Base-by-base conservation (phyloP, 2,329 filamentous ascomycete species). In the Trichoderma pleuroti region DNA sequence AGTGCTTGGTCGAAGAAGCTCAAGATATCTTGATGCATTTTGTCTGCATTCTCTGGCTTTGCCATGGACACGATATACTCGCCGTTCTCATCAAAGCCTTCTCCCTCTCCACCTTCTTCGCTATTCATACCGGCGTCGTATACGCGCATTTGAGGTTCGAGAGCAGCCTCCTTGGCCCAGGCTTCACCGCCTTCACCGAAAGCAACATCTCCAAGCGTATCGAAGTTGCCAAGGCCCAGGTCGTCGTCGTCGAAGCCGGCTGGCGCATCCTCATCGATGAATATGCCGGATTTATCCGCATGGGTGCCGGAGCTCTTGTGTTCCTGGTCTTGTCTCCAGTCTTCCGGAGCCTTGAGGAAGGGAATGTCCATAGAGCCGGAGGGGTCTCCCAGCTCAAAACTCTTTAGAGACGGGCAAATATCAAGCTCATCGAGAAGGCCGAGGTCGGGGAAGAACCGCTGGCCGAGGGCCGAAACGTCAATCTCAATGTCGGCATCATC, bases 181-280 rank as follows among this genome's bases (percentile, higher is more conserved):
- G 92, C 93, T 80, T 99, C 96, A 73, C 96, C 96, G 72, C 96
- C 96, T 79, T 98, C 94, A 30, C 96, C 96, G 78, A 99, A 99
- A 14, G 92, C 93, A 69, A 93, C 88, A 73, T 97, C 92, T 46
- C 88, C 83, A 59, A 89, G 87, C 59, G 91, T 82, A 73, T 93
- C 91, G 67, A 93, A 93, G 60, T 87, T 91, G 56, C 90, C 92
- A 46, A 94, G 83, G 46, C 86, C 87, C 73, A 91, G 87, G 74
- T 94, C 93, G 74, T 94, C 92, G 46, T 83, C 82, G 52, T 84
- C 82, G 75, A 97, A 97, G 12, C 92, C 94, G 69, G 89, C 87
- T 18, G 90, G 91, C 75, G 94, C 94, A 72, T 97, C 93, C 46
- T 94, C 94, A 76, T 97, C 94, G 18, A 97, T 89, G 76, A 94